A percentile compares a stretch with the other conserved stretches of the same genome.
Conservation (phyloP, 805 yeast genomes). For the Wickerhamiella occidentalis region DNA sequence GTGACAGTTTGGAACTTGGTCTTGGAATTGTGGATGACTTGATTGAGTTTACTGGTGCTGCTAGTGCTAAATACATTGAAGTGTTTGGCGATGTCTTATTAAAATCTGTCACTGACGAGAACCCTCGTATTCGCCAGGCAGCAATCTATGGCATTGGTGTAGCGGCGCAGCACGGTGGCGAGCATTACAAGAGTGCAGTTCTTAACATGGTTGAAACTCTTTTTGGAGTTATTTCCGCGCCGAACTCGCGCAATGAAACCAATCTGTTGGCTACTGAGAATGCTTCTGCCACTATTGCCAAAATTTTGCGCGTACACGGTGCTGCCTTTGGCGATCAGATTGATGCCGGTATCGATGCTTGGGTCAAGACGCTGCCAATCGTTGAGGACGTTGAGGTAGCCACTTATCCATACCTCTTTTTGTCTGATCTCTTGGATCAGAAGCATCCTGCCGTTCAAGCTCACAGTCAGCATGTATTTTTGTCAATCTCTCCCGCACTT, state of each 20-base stretch:
- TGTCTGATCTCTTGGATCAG: slow-evolving; percentile 56
- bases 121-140: slow-evolving; percentile 66
- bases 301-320: slow-evolving; percentile 59
- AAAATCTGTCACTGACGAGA: slow-evolving; percentile 39
- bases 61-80: slow-evolving; percentile 51
- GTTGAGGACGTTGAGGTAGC: slow-evolving; percentile 82
- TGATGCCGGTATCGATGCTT: slow-evolving; percentile 51
- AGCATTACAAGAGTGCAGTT: slow-evolving; percentile 47
- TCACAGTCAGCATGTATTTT: slow-evolving; percentile 51
- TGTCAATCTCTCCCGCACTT: slow-evolving; percentile 61
- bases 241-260: slow-evolving; percentile 78
- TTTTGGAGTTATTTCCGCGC: slow-evolving; percentile 56
- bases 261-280: slow-evolving; percentile 81
- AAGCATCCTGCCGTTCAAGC: slow-evolving; percentile 46
- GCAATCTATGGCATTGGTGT: slow-evolving; percentile 77
- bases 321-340: slow-evolving; percentile 41
- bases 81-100: slow-evolving; percentile 51
- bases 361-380: slow-evolving; percentile 77
- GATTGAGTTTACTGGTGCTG: slow-evolving; percentile 65
- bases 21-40: slow-evolving; percentile 69
- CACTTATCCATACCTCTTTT: slow-evolving; percentile 63
- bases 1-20: slow-evolving; percentile 63
- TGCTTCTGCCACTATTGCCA: slow-evolving; percentile 71
- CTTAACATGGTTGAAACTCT: slow-evolving; percentile 63
- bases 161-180: slow-evolving; percentile 73